phyloP scores from a whole-genome alignment of 2,329 filamentous ascomycete species.

The Geosmithia morbida region DNA sequence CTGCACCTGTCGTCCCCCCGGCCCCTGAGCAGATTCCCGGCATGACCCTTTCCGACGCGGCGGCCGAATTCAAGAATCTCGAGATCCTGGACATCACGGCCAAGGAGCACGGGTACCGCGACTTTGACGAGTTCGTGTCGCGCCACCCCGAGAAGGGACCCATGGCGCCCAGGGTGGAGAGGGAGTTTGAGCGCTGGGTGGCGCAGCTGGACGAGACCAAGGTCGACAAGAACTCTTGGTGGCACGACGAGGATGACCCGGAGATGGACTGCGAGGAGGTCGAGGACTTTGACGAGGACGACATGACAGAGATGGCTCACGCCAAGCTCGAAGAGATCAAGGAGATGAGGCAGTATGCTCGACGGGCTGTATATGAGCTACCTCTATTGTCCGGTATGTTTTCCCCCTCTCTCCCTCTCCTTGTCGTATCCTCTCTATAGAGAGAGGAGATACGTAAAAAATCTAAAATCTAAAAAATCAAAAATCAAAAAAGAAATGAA shows the following conservation, averaged over 20 bases:
- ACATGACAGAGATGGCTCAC: slow-evolving; percentile 73
- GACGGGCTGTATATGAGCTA: slow-evolving; percentile 90
- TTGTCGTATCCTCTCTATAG: background rate
- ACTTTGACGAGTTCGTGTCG: slow-evolving; percentile 17
- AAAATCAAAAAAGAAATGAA: background rate
- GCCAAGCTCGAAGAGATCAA: slow-evolving; percentile 77
- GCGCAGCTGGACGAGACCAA: slow-evolving; percentile 14
- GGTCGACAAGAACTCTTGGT: slow-evolving; percentile 25
- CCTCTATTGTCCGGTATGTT: slow-evolving; percentile 71
- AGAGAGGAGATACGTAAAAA: background rate
- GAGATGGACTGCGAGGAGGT: slow-evolving; percentile 35
- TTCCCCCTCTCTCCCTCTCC: background rate
- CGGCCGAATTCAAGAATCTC: slow-evolving; percentile 5
- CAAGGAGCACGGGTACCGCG: slow-evolving; percentile 16
- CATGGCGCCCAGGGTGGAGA: slow-evolving; percentile 6
- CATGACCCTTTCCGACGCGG: background rate
- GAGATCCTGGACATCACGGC: slow-evolving; percentile 19
- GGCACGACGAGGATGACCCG: slow-evolving; percentile 33
- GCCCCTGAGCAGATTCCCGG: background rate
- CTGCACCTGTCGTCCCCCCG: background rate
- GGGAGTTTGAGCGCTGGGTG: slow-evolving; percentile 15
- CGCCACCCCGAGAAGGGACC: slow-evolving; percentile 9
- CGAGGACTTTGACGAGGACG: slow-evolving; percentile 61
- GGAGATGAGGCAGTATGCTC: slow-evolving; percentile 76
- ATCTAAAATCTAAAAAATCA: background rate